Evolutionary conservation across 768 basidiomycete genomes (phyloP), one percentile per base, ranked within the genome.

Genomic region (Polyporus arcularius): DNA sequence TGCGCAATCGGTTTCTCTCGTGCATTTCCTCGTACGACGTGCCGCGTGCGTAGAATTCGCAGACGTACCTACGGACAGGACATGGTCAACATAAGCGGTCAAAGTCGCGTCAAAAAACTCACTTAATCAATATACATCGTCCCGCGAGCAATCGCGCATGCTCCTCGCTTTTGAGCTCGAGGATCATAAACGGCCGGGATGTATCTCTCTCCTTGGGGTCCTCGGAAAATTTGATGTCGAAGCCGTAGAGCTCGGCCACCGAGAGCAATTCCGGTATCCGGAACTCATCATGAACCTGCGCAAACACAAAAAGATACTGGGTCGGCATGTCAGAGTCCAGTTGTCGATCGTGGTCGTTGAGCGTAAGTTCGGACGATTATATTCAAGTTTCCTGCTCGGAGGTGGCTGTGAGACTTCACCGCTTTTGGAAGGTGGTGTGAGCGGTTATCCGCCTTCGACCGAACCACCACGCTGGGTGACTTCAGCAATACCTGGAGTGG

Each of bases 41-140:
- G 7, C 87, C 94, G 41, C 85, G 82, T 1, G 82, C 91, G 68
- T 90, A 94, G 60, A 90, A 85, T 65, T 91, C 88, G 68, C 87
- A 90, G 47, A 94, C 78, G 18, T 86, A 86, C 73, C 94, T 95
- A 67, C 14, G 9, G 21, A 26, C 21, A 26, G 21, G 21, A 26
- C 21, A 32, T 7, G 7, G 32, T 38, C 48, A n/a, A 10, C 48
- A 43, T 5, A 9, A n/a, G 30, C 18, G 38, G 10, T 15, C 32
- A 43, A 4, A 2, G 21, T 15, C 21, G 8, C 10, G 40, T 1
- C 2, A 28, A 31, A 11, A 52, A 39, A 74, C 85, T 57, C 61
- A 95, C 94, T 89, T 94, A 70, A 98, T 82, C 53, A 96, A 72
- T 46, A 96, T 86, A 66, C 93, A 92, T 65, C 96, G 77, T 58